Base-by-base conservation (phyloP, 1,139 yeast genomes). In the Magnusiomyces ingens region DNA sequence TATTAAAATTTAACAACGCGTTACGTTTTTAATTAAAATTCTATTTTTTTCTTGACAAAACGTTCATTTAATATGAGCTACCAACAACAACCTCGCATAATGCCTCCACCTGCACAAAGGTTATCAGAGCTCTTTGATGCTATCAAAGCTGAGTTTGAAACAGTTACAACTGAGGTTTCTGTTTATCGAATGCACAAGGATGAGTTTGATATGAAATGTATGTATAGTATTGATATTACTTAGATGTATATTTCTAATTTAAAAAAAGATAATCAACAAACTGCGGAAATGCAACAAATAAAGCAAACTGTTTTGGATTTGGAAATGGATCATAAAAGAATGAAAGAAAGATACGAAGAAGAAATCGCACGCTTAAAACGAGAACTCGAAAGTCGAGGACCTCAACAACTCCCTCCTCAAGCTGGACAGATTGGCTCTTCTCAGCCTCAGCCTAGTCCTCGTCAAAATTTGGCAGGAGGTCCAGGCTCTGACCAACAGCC, bases 331-430 rank as follows among this genome's bases (percentile, higher is more conserved):
- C 98, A 93, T 72, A 78, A 96, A 62, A 88, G 89, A 69, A 88
- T 93, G 79, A 91, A 91, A 73, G 98, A 91, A 65, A 91, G 94
- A 49, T 93, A 93, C 70, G 97, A 91, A 69, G 96, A 88, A 64
- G 98, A 93, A 70, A 87, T 93, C 58, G 76, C 82, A 67, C 78
- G 95, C 60, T 78, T 91, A 68, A 89, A 91, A 69, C 82, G 86
- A 57, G 96, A 90, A 67, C 76, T 91, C 63, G 96, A 89, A 62
- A 81, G 79, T 64, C 52, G 75, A 60, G 63, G 73, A 55, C 64
- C 60, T 53, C 65, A 52, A 50, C 46, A 53, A 26, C 54, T 48
- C 13, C 50, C 55, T 29, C 50, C 55, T 21, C 58, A 54, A 17
- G 51, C 56, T 47, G 52, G 45, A 15, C 57, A 48, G 49, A 52